These are phyloP conservation scores for Colletotrichum orchidophilum DNA, from an alignment of 2,329 filamentous ascomycete genomes.

Conservation along the genomic window DNA sequence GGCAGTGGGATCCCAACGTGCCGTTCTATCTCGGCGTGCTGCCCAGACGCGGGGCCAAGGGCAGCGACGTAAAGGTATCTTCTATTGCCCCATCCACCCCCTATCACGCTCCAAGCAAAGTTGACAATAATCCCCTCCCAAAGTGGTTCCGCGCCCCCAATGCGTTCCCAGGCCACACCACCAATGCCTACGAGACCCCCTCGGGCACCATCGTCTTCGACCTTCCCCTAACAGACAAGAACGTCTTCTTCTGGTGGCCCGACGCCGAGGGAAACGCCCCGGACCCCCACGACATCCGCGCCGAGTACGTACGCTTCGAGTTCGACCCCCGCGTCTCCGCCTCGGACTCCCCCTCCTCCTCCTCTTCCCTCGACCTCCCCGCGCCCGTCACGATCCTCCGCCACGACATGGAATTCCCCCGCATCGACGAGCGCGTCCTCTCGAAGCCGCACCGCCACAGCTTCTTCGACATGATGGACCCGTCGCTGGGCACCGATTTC, in stretches of 20 bases:
- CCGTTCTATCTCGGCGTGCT: constrained; percentile 24
- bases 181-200: constrained; percentile 47
- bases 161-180: constrained; percentile 47
- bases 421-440: constrained; percentile 22
- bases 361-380: constrained; percentile 15
- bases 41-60: constrained; percentile 19
- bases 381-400: constrained; percentile 10
- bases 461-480: constrained; percentile 29
- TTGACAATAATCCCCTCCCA: background rate
- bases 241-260: constrained; percentile 54
- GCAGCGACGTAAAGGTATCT: constrained; percentile 18
- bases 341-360: background rate
- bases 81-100: too few species aligned
- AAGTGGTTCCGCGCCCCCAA: constrained; percentile 50
- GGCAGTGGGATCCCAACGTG: constrained; percentile 44
- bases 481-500: constrained; percentile 21
- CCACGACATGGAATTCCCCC: constrained; percentile 27
- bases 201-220: constrained; percentile 45
- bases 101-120: fast-evolving
- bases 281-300: constrained; percentile 39
- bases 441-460: constrained; percentile 13
- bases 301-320: constrained; percentile 34
- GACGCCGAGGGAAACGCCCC: constrained; percentile 47
- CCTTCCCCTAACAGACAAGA: constrained; percentile 46
- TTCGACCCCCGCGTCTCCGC: constrained; percentile 21